These are phyloP conservation scores for Candida sanyiensis DNA, from an alignment of 805 yeast genomes.

Conservation along the genomic window DNA sequence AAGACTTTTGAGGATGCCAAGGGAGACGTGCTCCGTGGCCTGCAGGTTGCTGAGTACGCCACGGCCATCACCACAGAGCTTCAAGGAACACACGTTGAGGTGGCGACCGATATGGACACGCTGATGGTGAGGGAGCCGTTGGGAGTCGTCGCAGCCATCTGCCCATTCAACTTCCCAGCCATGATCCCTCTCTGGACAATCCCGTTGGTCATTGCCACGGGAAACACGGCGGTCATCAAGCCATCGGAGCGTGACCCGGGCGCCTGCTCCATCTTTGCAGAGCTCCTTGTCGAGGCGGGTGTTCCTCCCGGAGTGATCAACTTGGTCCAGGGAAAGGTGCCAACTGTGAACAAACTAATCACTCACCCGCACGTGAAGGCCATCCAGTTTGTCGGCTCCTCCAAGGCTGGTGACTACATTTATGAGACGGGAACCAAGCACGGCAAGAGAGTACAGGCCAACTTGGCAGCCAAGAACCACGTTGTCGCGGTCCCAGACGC, in stretches of 20 bases:
- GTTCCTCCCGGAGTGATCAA: conserved; percentile 67
- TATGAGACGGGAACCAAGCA: conserved; percentile 60
- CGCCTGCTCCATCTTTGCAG: conserved; percentile 66
- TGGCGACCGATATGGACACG: conserved; percentile 70
- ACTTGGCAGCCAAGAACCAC: conserved; percentile 74
- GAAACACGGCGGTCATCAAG: conserved; percentile 67
- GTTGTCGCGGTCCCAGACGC: conserved; percentile 70
- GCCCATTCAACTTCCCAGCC: conserved; percentile 80
- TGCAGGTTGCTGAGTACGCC: conserved; percentile 75
- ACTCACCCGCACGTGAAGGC: conserved; percentile 70
- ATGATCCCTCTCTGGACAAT: conserved; percentile 62
- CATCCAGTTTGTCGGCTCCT: conserved; percentile 71
- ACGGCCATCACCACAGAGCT: conserved; percentile 60
- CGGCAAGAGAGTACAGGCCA: conserved; percentile 75
- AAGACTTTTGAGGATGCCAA: conserved; percentile 70
- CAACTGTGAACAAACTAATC: conserved; percentile 61
- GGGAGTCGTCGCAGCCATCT: conserved; percentile 74
- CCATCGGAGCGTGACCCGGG: conserved; percentile 75
- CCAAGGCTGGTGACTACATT: conserved; percentile 69
- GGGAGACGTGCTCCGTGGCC: conserved; percentile 70
- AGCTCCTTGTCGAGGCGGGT: conserved; percentile 64
- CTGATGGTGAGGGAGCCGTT: conserved; percentile 64
- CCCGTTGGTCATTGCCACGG: conserved; percentile 55
- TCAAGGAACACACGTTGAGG: conserved; percentile 60
- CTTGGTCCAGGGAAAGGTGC: conserved; percentile 66